Conservation (phyloP, 495 filamentous ascomycete genomes). For the Evernia prunastri region DNA sequence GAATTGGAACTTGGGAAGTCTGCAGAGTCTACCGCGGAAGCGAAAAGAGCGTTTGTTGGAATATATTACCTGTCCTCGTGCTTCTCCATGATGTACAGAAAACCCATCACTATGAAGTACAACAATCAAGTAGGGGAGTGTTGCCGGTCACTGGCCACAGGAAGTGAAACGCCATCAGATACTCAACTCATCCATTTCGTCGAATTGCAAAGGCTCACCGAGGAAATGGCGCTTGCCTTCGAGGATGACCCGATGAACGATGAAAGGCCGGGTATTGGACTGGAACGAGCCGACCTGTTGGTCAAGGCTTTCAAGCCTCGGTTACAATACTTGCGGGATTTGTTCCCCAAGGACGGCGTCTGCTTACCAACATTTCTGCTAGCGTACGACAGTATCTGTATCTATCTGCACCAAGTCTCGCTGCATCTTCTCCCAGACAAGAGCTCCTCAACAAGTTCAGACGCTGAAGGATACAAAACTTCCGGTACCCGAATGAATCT, state of each 20-base stretch:
- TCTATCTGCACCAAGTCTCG: slow-evolving; percentile 13
- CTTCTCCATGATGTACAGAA: slow-evolving; percentile 14
- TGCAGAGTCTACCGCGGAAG: slow-evolving; percentile 7
- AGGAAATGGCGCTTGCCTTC: slow-evolving; percentile 15
- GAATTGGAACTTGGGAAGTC: slow-evolving; percentile 17
- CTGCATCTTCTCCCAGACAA: slow-evolving; percentile 1
- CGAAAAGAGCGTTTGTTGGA: not conserved
- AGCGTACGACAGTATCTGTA: slow-evolving; percentile 5
- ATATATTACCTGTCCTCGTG: slow-evolving; percentile 6
- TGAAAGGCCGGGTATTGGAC: not conserved
- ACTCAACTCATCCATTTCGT: slow-evolving; percentile 10
- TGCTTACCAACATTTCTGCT: not conserved
- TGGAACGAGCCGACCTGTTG: not conserved
- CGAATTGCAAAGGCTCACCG: not conserved
- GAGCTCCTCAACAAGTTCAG: not conserved
- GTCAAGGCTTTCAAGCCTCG: slow-evolving; percentile 7
- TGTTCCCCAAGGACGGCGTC: not conserved
- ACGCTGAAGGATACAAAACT: not conserved
- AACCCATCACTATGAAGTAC: slow-evolving; percentile 8
- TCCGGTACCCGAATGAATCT: not conserved
- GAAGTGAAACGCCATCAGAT: not conserved
- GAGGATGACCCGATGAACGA: slow-evolving; percentile 1
- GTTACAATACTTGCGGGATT: slow-evolving; percentile 6
- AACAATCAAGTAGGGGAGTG: slow-evolving; percentile 3
- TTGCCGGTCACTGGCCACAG: slow-evolving; percentile 1